Base-by-base conservation (phyloP, 2,329 filamentous ascomycete species). In the Penicillium sp. region DNA sequence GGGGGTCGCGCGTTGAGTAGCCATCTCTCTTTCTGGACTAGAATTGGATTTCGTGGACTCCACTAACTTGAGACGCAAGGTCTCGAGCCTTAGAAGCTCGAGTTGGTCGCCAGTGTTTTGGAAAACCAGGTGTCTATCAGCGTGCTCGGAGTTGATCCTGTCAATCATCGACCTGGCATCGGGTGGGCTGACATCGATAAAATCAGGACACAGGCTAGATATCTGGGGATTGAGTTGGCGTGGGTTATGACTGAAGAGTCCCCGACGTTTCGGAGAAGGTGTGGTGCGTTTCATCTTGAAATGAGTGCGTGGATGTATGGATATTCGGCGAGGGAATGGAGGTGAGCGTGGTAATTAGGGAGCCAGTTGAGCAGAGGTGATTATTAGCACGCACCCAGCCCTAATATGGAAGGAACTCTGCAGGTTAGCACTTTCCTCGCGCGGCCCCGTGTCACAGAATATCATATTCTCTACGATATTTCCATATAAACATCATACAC, bases 301-400 rank as follows among this genome's bases (percentile, higher is more conserved):
- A 31, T 21, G 3, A 13, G 37, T 51, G 49, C 49, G 49, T 51
- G 49, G 15, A 29, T 12, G 1, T 33, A 42, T 12, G 13, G 1
- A 12, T 3, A 0, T 4, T 29, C 0, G 2, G 25, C 6, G 25
- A 21, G 7, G 3, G 9, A 13, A 31, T 15, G 3, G 3, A 31
- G 10, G 2, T 2, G 6, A n/a, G 19, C 13, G 49, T 51, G 49
- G 49, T 6, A 51, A 23, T 51, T 31, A 12, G n/a, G 27, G 12
- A 9, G 3, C 6, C 2, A 23, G 9, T 13, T 15, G 6, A 6
- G 10, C 7, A 0, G 6, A 23, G 25, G 27, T 6, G 8, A 9
- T 12, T 15, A 23, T 0, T 23, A 2, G 1, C 37, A 51, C 49
- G 49, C 49, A 51, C 49, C 6, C 19, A n/a, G 49, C 49, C 49